Evolutionary conservation across 768 basidiomycete species (phyloP).

Genomic region (Rhodosporidiobolus odoratus): DNA sequence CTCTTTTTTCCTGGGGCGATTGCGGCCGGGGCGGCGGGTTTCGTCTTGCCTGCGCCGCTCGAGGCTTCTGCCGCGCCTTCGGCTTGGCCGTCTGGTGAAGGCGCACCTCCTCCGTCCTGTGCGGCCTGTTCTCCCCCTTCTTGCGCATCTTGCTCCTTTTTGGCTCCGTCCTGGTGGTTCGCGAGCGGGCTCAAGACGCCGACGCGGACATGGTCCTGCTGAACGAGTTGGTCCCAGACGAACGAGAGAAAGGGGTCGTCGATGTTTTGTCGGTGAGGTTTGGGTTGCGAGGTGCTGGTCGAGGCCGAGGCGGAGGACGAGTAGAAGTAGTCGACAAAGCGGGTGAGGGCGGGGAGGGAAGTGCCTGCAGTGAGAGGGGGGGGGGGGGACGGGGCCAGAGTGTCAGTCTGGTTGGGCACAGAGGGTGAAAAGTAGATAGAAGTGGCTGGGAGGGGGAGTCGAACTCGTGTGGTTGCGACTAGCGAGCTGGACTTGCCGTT

Average conservation of each 20-base stretch:
- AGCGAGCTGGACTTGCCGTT: conserved; percentile 58
- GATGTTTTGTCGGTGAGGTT: conserved; percentile 52
- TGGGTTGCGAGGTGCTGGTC: conserved; percentile 40
- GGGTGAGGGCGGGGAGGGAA: conserved; percentile 55
- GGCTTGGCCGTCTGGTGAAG: not conserved
- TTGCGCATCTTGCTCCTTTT: not conserved
- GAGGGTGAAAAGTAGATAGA: conserved; percentile 18
- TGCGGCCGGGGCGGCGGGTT: not conserved
- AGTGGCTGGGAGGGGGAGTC: conserved; percentile 38
- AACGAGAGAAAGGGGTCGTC: conserved; percentile 74
- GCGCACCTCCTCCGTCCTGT: too few relatives aligned
- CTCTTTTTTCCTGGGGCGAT: too few relatives aligned
- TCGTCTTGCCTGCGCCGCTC: not conserved
- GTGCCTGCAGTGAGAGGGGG: conserved; percentile 56
- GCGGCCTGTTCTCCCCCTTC: not conserved
- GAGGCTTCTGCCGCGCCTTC: not conserved
- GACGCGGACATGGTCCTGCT: conserved; percentile 69
- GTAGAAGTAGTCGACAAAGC: conserved; percentile 59
- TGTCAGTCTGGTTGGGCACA: conserved; percentile 15
- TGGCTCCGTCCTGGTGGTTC: not conserved
- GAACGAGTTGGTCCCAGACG: conserved; percentile 72
- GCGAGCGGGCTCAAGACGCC: conserved; percentile 54
- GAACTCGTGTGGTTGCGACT: conserved; percentile 5
- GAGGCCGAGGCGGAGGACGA: conserved; percentile 39
- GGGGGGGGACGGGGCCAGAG: too few relatives aligned